These are phyloP conservation scores for Diaporthe aspalathi DNA, from an alignment of 2,329 filamentous ascomycete genomes.

Conservation along the genomic window DNA sequence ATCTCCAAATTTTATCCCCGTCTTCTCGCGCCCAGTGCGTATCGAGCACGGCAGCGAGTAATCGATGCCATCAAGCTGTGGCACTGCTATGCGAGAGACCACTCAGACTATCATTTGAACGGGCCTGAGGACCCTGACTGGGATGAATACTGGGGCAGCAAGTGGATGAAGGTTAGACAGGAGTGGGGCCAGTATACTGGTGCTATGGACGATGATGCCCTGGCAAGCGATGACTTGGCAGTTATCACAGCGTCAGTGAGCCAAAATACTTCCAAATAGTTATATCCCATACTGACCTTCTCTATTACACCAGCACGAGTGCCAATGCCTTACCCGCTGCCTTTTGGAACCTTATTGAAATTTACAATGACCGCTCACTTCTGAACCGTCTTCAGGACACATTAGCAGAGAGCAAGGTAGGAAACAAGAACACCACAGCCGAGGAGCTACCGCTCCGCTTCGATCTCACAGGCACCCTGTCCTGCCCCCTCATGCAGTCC, in stretches of 20 bases:
- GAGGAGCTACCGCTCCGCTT: background rate
- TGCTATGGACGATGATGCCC: background rate
- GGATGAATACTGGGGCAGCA: conserved; percentile 6
- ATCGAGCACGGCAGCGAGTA: background rate
- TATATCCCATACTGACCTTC: background rate
- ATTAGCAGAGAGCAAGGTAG: background rate
- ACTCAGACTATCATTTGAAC: background rate
- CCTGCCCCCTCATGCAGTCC: background rate
- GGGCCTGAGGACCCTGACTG: background rate
- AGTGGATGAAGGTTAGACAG: conserved; percentile 8
- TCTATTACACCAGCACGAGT: background rate
- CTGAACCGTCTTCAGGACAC: background rate
- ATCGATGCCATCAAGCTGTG: conserved; percentile 5
- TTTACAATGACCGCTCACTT: background rate
- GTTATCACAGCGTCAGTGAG: background rate
- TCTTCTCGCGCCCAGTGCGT: background rate
- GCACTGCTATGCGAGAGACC: background rate
- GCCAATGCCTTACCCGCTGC: background rate
- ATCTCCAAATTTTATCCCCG: background rate
- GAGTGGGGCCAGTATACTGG: background rate
- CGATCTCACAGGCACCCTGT: background rate
- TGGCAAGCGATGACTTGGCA: background rate
- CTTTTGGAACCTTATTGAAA: background rate
- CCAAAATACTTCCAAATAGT: background rate
- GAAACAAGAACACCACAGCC: background rate